A percentile compares a stretch with the other conserved stretches of the same genome.
phyloP scores from a whole-genome alignment of 805 yeast species.

The Myxozyma melibiosi region DNA sequence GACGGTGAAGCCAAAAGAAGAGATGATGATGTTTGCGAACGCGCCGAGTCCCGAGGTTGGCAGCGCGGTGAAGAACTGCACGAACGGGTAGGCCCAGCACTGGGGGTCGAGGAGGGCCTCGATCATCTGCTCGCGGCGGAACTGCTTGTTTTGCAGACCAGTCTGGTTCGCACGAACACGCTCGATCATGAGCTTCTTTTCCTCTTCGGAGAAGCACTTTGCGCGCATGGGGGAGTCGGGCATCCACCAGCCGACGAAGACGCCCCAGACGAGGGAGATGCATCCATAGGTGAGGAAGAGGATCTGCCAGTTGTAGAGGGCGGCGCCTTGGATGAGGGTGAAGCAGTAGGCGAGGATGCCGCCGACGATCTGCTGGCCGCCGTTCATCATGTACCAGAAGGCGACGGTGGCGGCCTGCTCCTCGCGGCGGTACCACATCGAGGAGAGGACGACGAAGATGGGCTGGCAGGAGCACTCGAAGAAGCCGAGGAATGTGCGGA shows the following conservation, averaged over 20 bases:
- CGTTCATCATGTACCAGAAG: slow-evolving; percentile 41
- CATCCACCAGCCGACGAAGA: slow-evolving; percentile 28
- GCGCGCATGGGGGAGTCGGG: slow-evolving; percentile 30
- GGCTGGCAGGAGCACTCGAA: slow-evolving; percentile 55
- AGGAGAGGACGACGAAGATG: slow-evolving; percentile 57
- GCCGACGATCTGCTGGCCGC: slow-evolving; percentile 35
- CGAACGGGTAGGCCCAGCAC: slow-evolving; percentile 37
- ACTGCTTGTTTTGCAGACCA: slow-evolving; percentile 37
- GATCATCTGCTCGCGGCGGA: slow-evolving; percentile 16
- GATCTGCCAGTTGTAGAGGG: slow-evolving; percentile 21
- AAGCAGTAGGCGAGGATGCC: slow-evolving; percentile 21
- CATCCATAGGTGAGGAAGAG: slow-evolving; percentile 17
- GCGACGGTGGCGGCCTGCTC: slow-evolving; percentile 57
- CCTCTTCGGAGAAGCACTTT: slow-evolving; percentile 33
- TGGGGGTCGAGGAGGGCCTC: slow-evolving; percentile 32
- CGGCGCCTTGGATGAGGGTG: slow-evolving; percentile 12
- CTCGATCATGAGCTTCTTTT: slow-evolving; percentile 39
- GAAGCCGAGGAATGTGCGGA: slow-evolving; percentile 50
- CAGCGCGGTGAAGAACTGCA: slow-evolving; percentile 39
- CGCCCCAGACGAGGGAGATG: slow-evolving; percentile 17
- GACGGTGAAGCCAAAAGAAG: slow-evolving; percentile 41
- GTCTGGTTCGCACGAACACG: slow-evolving; percentile 39
- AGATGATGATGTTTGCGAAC: slow-evolving; percentile 40
- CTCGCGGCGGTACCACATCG: slow-evolving; percentile 58
- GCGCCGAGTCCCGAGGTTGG: slow-evolving; percentile 43